Percentiles rank a stretch among this genome's conserved stretches.
Conservation (phyloP, 2,329 filamentous ascomycete species). For the Fusarium luffae region DNA sequence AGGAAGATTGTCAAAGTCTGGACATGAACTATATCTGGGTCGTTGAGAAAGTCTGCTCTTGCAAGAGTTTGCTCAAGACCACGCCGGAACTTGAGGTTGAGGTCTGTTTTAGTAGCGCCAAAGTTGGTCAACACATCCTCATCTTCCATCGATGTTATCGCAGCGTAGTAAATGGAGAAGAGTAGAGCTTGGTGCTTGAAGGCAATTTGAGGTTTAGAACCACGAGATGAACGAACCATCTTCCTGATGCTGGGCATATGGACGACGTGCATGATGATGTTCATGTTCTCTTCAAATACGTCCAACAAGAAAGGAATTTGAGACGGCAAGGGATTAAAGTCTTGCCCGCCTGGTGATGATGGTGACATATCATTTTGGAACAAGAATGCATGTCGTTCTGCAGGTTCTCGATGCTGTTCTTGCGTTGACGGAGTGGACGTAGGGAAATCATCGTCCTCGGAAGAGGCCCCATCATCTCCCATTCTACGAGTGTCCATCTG, state of each 20-base stretch:
- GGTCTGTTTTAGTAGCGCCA: constrained; percentile 58
- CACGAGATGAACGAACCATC: constrained; percentile 50
- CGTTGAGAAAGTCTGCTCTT: constrained; percentile 69
- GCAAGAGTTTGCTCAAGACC: constrained; percentile 70
- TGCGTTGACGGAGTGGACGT: constrained; percentile 48
- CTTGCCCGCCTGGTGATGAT: constrained; percentile 46
- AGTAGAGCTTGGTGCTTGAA: constrained; percentile 63
- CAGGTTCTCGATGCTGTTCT: constrained; percentile 56
- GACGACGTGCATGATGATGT: constrained; percentile 55
- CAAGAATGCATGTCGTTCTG: constrained; percentile 62
- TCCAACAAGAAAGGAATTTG: constrained; percentile 66
- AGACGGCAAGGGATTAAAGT: constrained; percentile 63
- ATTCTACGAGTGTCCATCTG: constrained; percentile 54
- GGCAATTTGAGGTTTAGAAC: constrained; percentile 48
- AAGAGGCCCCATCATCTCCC: constrained; percentile 45
- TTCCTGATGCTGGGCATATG: constrained; percentile 58
- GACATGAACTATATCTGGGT: constrained; percentile 67
- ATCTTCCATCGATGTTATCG: constrained; percentile 66
- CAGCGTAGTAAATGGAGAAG: constrained; percentile 68
- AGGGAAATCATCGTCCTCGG: constrained; percentile 52
- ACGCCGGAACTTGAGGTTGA: constrained; percentile 62
- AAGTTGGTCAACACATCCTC: constrained; percentile 65
- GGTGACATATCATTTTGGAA: constrained; percentile 58
- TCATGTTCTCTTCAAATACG: constrained; percentile 63
- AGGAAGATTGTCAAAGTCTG: constrained; percentile 72